These are phyloP conservation scores for Yarrowia yakushimensis DNA, from an alignment of 805 yeast species.

Conservation along the genomic window DNA sequence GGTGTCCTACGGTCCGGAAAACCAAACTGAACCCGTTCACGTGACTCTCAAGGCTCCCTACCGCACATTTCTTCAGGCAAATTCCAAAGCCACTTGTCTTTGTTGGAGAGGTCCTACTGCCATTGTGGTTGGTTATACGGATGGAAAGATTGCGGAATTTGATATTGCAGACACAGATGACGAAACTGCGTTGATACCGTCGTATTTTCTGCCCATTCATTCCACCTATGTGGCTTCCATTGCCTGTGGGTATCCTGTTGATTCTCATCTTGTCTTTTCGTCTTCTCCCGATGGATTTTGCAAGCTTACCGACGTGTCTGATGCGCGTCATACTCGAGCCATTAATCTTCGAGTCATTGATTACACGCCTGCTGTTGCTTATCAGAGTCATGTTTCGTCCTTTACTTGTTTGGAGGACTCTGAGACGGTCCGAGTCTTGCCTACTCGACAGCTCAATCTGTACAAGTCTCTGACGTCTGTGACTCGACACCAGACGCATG, in stretches of 20 bases:
- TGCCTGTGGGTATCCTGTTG: neutral
- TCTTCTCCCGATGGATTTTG: conserved; percentile 23
- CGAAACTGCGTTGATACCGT: conserved; percentile 12
- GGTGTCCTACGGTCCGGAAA: conserved; percentile 34
- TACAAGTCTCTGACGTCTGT: conserved; percentile 37
- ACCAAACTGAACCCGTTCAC: neutral
- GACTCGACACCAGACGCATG: conserved; percentile 43
- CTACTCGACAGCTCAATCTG: conserved; percentile 38
- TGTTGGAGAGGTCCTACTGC: conserved; percentile 46
- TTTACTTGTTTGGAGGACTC: conserved; percentile 45
- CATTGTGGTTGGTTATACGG: conserved; percentile 54
- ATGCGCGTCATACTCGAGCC: conserved; percentile 26
- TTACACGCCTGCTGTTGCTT: conserved; percentile 36
- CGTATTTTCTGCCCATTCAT: neutral
- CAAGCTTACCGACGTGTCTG: conserved; percentile 4
- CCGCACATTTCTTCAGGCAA: conserved; percentile 25
- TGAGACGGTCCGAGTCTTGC: conserved; percentile 39
- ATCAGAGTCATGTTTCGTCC: conserved; percentile 33
- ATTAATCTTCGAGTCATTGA: conserved; percentile 34
- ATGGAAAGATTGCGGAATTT: conserved; percentile 61
- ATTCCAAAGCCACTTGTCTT: conserved; percentile 44
- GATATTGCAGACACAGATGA: conserved; percentile 36
- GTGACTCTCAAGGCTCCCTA: conserved; percentile 25
- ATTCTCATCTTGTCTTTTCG: neutral
- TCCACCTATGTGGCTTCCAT: conserved; percentile 13